Conservation (phyloP, 2,329 filamentous ascomycete genomes). For the Fusarium udum region DNA sequence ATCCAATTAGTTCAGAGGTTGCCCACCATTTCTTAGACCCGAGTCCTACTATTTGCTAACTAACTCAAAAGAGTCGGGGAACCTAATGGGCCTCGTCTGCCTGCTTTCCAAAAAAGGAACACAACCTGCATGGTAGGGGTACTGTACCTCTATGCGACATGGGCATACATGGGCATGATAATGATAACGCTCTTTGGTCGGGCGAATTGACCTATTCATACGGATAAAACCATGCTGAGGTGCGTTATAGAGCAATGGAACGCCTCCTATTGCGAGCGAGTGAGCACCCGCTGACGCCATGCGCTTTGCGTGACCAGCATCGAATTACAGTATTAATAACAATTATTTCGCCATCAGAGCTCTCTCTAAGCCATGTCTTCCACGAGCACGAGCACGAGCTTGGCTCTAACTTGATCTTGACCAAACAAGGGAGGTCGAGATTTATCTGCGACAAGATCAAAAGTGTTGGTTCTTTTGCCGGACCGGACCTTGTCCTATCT, state of each 20-base stretch:
- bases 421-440: neutral
- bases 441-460: neutral
- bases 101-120: slow-evolving; percentile 24
- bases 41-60: neutral
- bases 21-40: slow-evolving; percentile 4
- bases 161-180: neutral
- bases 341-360: slow-evolving; percentile 34
- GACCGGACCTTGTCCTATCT: slow-evolving; percentile 23
- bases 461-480: neutral
- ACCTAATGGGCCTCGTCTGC: neutral
- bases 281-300: slow-evolving; percentile 37
- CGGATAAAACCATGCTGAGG: neutral
- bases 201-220: neutral
- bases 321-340: slow-evolving; percentile 5
- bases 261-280: slow-evolving; percentile 29
- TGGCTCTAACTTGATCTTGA: neutral
- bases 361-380: neutral
- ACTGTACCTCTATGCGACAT: neutral
- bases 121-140: slow-evolving; percentile 9
- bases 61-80: slow-evolving; percentile 10
- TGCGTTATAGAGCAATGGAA: neutral
- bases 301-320: neutral
- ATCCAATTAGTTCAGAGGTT: slow-evolving; percentile 3
- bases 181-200: slow-evolving; percentile 11
- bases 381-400: slow-evolving; percentile 1